Evolutionary conservation across 1,139 yeast genomes (phyloP), one percentile per base, ranked within the genome.

Genomic region (Maudiozyma humilis): DNA sequence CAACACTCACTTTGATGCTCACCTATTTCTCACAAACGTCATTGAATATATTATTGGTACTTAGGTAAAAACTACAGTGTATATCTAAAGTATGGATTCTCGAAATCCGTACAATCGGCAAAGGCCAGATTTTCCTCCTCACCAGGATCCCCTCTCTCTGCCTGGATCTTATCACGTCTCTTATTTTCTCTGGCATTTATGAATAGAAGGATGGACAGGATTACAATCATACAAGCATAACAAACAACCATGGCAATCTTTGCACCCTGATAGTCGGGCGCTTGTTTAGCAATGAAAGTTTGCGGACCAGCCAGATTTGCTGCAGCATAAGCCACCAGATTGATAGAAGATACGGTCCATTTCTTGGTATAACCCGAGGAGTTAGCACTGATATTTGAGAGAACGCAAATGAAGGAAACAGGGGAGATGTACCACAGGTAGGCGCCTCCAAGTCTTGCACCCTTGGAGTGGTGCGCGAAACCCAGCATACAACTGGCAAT

Each of bases 221-320:
- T 49, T 14, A 52, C 56, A 27, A 52, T 49, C 50, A 53, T 48
- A 17, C 44, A 47, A 12, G 53, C 50, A 40, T 57, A 57, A 38
- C 58, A 57, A 13, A 69, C 67, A 20, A 70, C 57, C 55, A 69
- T 56, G 6, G 68, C 69, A 46, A 66, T 64, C 48, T 74, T 65
- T 1, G 69, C 66, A 60, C 72, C 69, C 14, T 57, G 57, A 52
- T 75, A 76, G 27, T 54, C 55, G 3, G 86, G 86, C 1, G 78
- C 77, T 54, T 80, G 78, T 2, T 51, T 51, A 0, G 68, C 63
- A 44, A 71, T 65, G 58, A 80, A 82, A 3, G 82, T 71, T 58
- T 79, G 86, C 2, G 89, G 86, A 0, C 89, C 89, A 41, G 79
- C 70, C 41, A 82, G 62, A 55, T 76, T 76, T 6, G 78, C 69